Evolutionary conservation across 2,329 filamentous ascomycete species (phyloP), one percentile per base, ranked within the genome.

Genomic region (Aotearoamyces nothofagi): DNA sequence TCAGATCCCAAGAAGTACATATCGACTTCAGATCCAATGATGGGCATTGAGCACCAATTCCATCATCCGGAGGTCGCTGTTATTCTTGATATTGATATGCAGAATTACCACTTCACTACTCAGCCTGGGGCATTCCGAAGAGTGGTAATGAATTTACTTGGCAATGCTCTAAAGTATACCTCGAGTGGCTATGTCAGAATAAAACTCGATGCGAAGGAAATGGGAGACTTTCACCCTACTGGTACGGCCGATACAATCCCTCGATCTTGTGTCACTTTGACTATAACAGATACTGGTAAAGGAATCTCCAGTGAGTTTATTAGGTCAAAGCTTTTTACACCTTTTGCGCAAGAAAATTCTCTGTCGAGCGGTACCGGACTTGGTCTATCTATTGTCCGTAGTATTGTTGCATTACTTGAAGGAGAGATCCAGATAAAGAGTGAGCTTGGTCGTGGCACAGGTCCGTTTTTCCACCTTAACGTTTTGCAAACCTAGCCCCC

Each of bases 201-300:
- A 15, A 44, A 35, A 12, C 27, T 47, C 13, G 32, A 38, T 9
- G 37, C 37, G 8, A 30, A 30, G 5, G 35, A 45, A 13, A 44
- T 50, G 35, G 46, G 45, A 14, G 39, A 43, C 33, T 33, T 43
- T 3, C 20, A 35, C 5, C 37, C 31, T 7, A 9, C 25, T 11
- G 35, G 38, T 8, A 29, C 22, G 5, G 31, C 29, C 15, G 41
- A 46, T 12, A 9, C 24, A 7, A 32, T 44, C 6, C 36, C 43
- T 4, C 35, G 45, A 24, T 39, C 40, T 10, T 34, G 38, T 17
- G 47, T 71, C 20, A 60, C 60, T 2, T 78, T 90, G 35, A 71
- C 78, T 17, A 77, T 90, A 12, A 66, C 70, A 36, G 82, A 90
- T 43, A 84, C 79, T 0, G 74, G 75, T 1, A 66, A 66, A 36